These are phyloP conservation scores for Fraxinus paxiana DNA, from an alignment of 305 asterid species.

Conservation along the genomic window DNA sequence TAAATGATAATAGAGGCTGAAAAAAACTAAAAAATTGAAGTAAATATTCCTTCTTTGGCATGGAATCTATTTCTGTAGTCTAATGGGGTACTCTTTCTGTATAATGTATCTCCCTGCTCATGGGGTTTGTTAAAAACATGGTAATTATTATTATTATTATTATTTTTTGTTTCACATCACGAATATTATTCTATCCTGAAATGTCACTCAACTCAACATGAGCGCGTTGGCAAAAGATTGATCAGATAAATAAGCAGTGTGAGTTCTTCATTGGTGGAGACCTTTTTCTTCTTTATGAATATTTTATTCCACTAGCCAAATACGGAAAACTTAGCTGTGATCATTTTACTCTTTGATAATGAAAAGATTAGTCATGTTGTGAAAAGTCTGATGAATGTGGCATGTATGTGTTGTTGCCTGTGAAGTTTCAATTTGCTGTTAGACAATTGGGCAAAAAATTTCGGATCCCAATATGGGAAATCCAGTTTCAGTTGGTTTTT, in stretches of 20 bases:
- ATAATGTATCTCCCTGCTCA: not conserved
- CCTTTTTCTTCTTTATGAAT: not conserved
- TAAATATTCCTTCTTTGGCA: not conserved
- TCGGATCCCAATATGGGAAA: not conserved
- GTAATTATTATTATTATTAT: not conserved
- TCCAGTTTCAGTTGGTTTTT: not conserved
- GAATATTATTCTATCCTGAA: not conserved
- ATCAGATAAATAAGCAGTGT: slow-evolving; percentile 3
- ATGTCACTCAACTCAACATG: slow-evolving; percentile 14
- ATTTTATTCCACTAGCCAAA: not conserved
- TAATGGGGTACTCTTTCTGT: slow-evolving; percentile 16
- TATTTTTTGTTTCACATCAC: not conserved
- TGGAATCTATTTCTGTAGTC: slow-evolving; percentile 14
- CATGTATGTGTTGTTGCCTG: slow-evolving; percentile 12
- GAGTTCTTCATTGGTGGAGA: slow-evolving; percentile 8
- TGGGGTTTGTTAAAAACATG: slow-evolving; percentile 9
- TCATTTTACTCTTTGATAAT: not conserved
- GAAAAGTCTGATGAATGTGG: slow-evolving; percentile 3
- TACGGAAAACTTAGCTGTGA: not conserved
- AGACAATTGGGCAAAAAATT: not conserved
- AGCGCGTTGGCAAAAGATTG: not conserved
- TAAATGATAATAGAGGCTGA: not conserved
- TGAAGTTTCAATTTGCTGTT: slow-evolving; percentile 3
- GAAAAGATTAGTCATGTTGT: slow-evolving; percentile 17
- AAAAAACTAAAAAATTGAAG: not conserved